Percentiles rank a stretch among this genome's conserved stretches.
phyloP scores from a whole-genome alignment of 2,329 filamentous ascomycete species.

The Coniochaeta sp. region DNA sequence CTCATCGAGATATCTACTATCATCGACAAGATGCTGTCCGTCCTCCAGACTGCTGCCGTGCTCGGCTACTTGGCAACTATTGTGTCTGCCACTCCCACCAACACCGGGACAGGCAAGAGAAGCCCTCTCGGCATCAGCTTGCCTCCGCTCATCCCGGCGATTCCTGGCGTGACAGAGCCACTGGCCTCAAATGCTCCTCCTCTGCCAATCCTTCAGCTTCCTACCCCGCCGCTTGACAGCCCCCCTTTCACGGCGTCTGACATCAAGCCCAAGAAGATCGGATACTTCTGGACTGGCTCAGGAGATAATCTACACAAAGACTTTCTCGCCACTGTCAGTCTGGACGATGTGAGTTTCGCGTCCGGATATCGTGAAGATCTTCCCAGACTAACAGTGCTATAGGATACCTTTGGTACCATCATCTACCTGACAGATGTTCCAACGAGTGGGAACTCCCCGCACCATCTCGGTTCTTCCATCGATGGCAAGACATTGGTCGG shows the following conservation, averaged over 20 bases:
- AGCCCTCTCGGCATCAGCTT: conserved; percentile 30
- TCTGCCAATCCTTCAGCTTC: conserved; percentile 50
- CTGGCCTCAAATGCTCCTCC: conserved; percentile 42
- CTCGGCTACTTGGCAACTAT: background rate
- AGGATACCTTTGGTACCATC: conserved; percentile 54
- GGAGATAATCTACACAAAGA: conserved; percentile 53
- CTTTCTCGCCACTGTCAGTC: conserved; percentile 49
- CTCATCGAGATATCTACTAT: background rate
- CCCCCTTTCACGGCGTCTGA: conserved; percentile 43
- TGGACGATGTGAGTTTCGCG: conserved; percentile 41
- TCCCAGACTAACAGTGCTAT: conserved; percentile 1
- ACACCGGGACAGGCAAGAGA: conserved; percentile 5
- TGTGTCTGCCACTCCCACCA: conserved; percentile 1
- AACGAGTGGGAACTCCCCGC: conserved; percentile 51
- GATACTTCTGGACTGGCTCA: conserved; percentile 56
- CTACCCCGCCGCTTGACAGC: conserved; percentile 49
- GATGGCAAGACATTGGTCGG: conserved; percentile 52
- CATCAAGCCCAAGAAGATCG: conserved; percentile 58
- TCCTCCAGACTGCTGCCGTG: conserved; percentile 2
- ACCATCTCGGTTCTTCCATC: conserved; percentile 45
- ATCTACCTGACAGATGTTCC: conserved; percentile 51
- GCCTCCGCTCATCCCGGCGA: conserved; percentile 48
- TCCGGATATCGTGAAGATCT: background rate
- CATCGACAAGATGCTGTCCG: background rate
- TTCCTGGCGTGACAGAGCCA: conserved; percentile 51